Percentiles rank a stretch among this genome's conserved stretches.
Evolutionary conservation across 305 asterid genomes (phyloP).

Genomic region (Fraxinus nigra): DNA sequence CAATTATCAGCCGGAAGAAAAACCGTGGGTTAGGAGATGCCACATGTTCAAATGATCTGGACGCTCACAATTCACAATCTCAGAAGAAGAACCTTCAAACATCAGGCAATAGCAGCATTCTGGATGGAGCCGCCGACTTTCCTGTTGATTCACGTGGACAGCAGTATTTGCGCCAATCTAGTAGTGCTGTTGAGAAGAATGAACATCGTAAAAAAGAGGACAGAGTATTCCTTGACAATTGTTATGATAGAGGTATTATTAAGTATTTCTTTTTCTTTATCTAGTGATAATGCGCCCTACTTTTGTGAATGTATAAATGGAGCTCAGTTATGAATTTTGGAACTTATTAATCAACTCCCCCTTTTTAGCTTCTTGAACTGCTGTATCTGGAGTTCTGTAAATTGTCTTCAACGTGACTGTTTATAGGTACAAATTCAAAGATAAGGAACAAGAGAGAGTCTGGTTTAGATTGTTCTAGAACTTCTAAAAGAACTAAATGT

Average conservation of each 20-base stretch:
- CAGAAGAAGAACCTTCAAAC: conserved; percentile 41
- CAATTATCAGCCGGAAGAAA: conserved; percentile 51
- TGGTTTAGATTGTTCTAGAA: conserved; percentile 54
- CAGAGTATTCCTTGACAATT: conserved; percentile 36
- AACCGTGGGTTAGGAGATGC: conserved; percentile 51
- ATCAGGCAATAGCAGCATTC: conserved; percentile 40
- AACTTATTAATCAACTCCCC: neutral
- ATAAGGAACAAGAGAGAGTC: conserved; percentile 53
- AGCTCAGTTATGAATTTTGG: neutral
- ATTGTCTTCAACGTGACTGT: conserved; percentile 15
- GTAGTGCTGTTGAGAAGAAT: conserved; percentile 41
- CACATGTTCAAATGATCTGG: conserved; percentile 45
- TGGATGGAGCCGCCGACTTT: conserved; percentile 31
- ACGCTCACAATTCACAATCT: conserved; percentile 47
- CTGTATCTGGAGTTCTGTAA: conserved; percentile 16
- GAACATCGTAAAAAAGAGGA: conserved; percentile 44
- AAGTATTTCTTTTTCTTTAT: neutral
- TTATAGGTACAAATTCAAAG: conserved; percentile 53
- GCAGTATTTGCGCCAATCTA: conserved; percentile 40
- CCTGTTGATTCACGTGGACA: conserved; percentile 41
- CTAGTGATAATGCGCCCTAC: neutral
- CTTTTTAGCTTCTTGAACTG: conserved; percentile 17
- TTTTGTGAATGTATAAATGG: neutral
- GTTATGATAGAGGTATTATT: conserved; percentile 58
- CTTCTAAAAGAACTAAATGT: conserved; percentile 66